phyloP scores from a whole-genome alignment of 805 yeast species.

The Suhomyces sp. region DNA sequence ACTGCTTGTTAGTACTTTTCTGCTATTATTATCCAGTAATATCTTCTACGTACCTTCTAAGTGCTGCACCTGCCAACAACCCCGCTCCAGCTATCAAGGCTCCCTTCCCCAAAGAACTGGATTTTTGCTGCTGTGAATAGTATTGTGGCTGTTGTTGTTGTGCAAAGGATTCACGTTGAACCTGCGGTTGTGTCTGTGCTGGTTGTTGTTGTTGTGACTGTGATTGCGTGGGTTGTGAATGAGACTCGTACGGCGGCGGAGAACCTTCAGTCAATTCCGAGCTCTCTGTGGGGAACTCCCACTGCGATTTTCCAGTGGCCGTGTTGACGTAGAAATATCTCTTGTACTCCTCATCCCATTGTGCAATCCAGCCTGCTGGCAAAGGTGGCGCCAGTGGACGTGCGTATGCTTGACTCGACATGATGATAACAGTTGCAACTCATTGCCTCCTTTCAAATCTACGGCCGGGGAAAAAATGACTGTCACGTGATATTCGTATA shows the following conservation, averaged over 20 bases:
- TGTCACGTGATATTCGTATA: background rate
- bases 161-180: background rate
- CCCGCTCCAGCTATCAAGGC: background rate
- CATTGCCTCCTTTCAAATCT: background rate
- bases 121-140: background rate
- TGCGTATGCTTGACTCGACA: background rate
- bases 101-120: conserved; percentile 1
- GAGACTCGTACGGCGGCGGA: conserved; percentile 3
- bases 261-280: background rate
- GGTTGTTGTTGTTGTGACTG: background rate
- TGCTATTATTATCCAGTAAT: background rate
- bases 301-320: conserved; percentile 26
- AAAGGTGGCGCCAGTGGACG: conserved; percentile 11
- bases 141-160: background rate
- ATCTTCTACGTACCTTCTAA: background rate
- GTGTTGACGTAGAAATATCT: conserved; percentile 25
- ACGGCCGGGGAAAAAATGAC: background rate
- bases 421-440: background rate
- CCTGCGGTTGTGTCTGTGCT: background rate
- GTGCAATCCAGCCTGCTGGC: conserved; percentile 35
- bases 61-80: background rate
- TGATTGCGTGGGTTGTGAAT: background rate
- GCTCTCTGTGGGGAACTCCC: conserved; percentile 22
- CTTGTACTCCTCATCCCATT: conserved; percentile 32
- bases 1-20: background rate